Conservation (phyloP, 1,139 yeast genomes). For the Eremothecium cymbalariae region DNA sequence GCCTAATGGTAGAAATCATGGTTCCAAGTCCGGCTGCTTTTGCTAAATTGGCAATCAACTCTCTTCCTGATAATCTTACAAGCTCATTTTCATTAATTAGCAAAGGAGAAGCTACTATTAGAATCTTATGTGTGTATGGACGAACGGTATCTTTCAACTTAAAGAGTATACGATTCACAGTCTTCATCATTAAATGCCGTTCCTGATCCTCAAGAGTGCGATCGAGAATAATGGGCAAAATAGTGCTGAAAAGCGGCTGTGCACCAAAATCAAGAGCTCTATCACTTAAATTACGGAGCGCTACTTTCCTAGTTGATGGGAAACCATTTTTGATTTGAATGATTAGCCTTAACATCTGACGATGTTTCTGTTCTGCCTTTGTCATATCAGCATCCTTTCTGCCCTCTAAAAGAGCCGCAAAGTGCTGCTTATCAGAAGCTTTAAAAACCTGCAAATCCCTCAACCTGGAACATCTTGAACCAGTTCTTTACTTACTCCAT, state of each 20-base stretch:
- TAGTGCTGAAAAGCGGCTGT: constrained; percentile 52
- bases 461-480: constrained; percentile 57
- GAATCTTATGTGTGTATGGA: constrained; percentile 67
- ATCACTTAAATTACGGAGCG: constrained; percentile 61
- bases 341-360: constrained; percentile 54
- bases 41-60: constrained; percentile 63
- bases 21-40: constrained; percentile 78
- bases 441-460: constrained; percentile 59
- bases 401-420: constrained; percentile 49
- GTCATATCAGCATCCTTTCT: constrained; percentile 35
- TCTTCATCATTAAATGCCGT: constrained; percentile 71
- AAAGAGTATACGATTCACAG: constrained; percentile 59
- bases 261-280: constrained; percentile 64
- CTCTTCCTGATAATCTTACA: constrained; percentile 71
- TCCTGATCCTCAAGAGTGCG: constrained; percentile 73
- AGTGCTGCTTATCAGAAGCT: constrained; percentile 63
- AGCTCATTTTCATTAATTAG: constrained; percentile 71
- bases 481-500: constrained; percentile 31
- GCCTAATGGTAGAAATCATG: constrained; percentile 68
- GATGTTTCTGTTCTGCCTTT: constrained; percentile 49
- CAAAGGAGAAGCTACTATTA: constrained; percentile 71
- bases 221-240: constrained; percentile 69
- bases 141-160: constrained; percentile 56
- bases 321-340: constrained; percentile 73
- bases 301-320: constrained; percentile 56